Conservation (phyloP, 495 filamentous ascomycete species). For the Aspergillus steynii region DNA sequence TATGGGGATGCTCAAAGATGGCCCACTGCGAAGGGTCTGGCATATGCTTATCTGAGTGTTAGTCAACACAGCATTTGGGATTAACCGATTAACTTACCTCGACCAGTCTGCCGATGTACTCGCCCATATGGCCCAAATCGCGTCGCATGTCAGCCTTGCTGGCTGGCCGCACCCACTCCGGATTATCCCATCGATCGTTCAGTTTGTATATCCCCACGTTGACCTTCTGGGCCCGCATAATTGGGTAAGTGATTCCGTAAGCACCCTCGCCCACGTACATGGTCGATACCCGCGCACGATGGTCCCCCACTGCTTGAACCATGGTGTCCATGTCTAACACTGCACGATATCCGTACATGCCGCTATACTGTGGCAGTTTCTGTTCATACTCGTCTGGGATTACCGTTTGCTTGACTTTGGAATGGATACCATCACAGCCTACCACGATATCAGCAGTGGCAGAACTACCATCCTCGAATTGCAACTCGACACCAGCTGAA, state of each 20-base stretch:
- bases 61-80: background rate
- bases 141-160: slow-evolving; percentile 55
- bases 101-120: slow-evolving; percentile 45
- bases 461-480: slow-evolving; percentile 56
- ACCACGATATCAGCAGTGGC: slow-evolving; percentile 50
- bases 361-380: slow-evolving; percentile 7
- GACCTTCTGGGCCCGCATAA: slow-evolving; percentile 61
- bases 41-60: slow-evolving; percentile 28
- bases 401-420: slow-evolving; percentile 24
- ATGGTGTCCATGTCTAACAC: slow-evolving; percentile 61
- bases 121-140: slow-evolving; percentile 58
- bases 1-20: slow-evolving; percentile 60
- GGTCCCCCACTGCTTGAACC: slow-evolving; percentile 53
- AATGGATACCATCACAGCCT: slow-evolving; percentile 60
- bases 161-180: slow-evolving; percentile 58
- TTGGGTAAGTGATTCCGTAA: slow-evolving; percentile 65
- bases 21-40: slow-evolving; percentile 60
- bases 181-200: slow-evolving; percentile 46
- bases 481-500: slow-evolving; percentile 35
- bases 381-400: slow-evolving; percentile 5
- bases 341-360: slow-evolving; percentile 56
- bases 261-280: slow-evolving; percentile 59
- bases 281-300: slow-evolving; percentile 49
- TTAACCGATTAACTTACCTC: slow-evolving; percentile 28
- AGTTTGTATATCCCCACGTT: slow-evolving; percentile 56